Conservation (phyloP, 108 stramenopile species). For the Discostella pseudostelligera region DNA sequence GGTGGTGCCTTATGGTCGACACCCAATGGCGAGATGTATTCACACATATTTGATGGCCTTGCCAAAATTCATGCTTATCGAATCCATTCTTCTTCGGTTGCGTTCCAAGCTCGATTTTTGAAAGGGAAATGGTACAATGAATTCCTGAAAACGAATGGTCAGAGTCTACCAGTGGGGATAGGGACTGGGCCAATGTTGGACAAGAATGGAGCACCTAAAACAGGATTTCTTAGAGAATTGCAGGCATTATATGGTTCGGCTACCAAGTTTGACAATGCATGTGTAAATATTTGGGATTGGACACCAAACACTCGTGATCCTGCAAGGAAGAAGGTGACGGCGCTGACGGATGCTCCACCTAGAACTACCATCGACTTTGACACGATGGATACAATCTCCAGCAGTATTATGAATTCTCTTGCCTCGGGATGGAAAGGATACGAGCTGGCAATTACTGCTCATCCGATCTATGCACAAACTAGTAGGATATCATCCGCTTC, state of each 20-base stretch:
- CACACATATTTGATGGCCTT: conserved; percentile 49
- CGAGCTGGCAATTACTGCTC: no score
- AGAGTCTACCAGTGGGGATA: conserved; percentile 3
- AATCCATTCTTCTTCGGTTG: conserved; percentile 6
- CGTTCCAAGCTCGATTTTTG: conserved; percentile 18
- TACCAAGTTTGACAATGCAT: conserved; percentile 42
- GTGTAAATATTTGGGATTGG: conserved; percentile 50
- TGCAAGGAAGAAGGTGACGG: conserved; percentile 5
- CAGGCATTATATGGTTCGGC: conserved; percentile 14
- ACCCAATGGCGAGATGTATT: conserved; percentile 6
- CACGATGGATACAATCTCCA: conserved; percentile 39
- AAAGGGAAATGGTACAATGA: conserved; percentile 28
- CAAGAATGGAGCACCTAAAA: conserved; percentile 5
- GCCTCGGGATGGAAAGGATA: no score
- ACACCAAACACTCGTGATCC: conserved; percentile 5
- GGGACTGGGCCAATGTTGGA: conserved; percentile 46
- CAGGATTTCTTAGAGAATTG: conserved; percentile 1
- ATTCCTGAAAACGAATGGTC: neutral
- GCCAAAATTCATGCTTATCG: conserved; percentile 41
- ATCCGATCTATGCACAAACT: no score
- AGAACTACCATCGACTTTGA: conserved; percentile 25
- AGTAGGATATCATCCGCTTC: no score
- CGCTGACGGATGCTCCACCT: conserved; percentile 46
- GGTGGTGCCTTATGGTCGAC: conserved; percentile 35
- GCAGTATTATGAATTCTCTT: no score